These are phyloP conservation scores for Diplodia seriata DNA, from an alignment of 2,329 filamentous ascomycete genomes.

Conservation along the genomic window DNA sequence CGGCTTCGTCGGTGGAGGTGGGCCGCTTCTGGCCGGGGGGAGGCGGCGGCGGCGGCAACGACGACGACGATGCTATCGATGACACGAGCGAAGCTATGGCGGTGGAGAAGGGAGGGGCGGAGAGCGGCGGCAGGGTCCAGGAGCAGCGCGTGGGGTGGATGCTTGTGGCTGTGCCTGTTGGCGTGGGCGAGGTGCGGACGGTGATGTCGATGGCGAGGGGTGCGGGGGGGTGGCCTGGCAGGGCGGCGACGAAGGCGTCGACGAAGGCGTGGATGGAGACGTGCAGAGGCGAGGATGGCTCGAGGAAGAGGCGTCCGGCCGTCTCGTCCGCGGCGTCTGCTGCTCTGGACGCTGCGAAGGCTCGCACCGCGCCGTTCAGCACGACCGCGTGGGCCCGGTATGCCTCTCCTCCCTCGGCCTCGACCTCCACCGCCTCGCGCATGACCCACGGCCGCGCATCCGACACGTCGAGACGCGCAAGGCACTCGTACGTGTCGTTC, in stretches of 20 bases:
- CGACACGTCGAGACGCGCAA: conserved; percentile 22
- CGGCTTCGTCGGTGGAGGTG: neutral
- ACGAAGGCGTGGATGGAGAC: conserved; percentile 7
- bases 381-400: conserved; percentile 16
- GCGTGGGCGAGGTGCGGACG: conserved; percentile 4
- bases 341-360: conserved; percentile 9
- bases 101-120: neutral
- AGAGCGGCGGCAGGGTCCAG: neutral
- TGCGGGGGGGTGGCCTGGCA: neutral
- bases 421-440: conserved; percentile 20
- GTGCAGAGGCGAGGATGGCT: conserved; percentile 5
- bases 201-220: conserved; percentile 20
- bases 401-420: neutral
- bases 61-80: neutral
- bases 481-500: conserved; percentile 24
- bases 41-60: neutral
- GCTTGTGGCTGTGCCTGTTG: conserved; percentile 14
- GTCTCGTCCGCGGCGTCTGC: neutral
- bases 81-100: conserved; percentile 2
- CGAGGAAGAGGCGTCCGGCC: conserved; percentile 5
- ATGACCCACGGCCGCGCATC: conserved; percentile 15
- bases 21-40: neutral
- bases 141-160: conserved; percentile 13
- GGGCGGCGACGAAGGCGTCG: conserved; percentile 12
- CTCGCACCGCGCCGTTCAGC: neutral